A percentile compares a stretch with the other conserved stretches of the same genome.
These are phyloP conservation scores for Tetracladium setigerum DNA, from an alignment of 495 filamentous ascomycete species.

Conservation along the genomic window DNA sequence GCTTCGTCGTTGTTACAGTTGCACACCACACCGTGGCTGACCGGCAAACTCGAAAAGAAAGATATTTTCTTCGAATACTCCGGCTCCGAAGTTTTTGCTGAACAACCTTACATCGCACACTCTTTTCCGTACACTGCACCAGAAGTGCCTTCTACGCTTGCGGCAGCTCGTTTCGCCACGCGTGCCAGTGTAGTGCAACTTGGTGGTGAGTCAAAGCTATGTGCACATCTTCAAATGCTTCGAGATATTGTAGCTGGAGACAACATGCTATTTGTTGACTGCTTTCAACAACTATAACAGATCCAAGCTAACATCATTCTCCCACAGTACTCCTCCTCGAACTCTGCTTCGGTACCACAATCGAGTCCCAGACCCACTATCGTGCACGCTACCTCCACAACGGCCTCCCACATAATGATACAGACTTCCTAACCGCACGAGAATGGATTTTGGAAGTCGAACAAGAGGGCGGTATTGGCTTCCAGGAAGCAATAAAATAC, in stretches of 20 bases:
- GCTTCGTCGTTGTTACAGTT: slow-evolving; percentile 22
- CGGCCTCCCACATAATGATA: neutral
- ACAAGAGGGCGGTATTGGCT: slow-evolving; percentile 13
- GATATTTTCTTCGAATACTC: slow-evolving; percentile 18
- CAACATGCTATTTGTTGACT: slow-evolving; percentile 8
- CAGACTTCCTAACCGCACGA: neutral
- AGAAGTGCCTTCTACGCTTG: no score
- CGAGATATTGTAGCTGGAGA: slow-evolving; percentile 13
- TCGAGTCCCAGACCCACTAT: slow-evolving; percentile 9
- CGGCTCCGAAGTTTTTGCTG: slow-evolving; percentile 4
- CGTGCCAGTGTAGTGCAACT: no score
- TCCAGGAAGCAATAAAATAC: slow-evolving; percentile 6
- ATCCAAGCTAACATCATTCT: no score
- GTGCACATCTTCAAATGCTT: neutral
- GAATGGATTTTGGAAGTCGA: neutral
- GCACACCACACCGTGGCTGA: slow-evolving; percentile 21
- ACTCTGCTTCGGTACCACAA: slow-evolving; percentile 24
- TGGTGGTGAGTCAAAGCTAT: neutral
- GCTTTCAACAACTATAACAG: no score
- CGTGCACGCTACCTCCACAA: neutral
- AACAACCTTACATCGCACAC: slow-evolving; percentile 23
- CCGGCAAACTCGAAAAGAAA: slow-evolving; percentile 12
- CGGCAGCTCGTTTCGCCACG: no score
- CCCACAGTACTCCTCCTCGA: slow-evolving; percentile 17
- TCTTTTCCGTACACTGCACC: slow-evolving; percentile 7